Conservation (phyloP, 2,329 filamentous ascomycete genomes). For the Teratosphaeria gauchensis region DNA sequence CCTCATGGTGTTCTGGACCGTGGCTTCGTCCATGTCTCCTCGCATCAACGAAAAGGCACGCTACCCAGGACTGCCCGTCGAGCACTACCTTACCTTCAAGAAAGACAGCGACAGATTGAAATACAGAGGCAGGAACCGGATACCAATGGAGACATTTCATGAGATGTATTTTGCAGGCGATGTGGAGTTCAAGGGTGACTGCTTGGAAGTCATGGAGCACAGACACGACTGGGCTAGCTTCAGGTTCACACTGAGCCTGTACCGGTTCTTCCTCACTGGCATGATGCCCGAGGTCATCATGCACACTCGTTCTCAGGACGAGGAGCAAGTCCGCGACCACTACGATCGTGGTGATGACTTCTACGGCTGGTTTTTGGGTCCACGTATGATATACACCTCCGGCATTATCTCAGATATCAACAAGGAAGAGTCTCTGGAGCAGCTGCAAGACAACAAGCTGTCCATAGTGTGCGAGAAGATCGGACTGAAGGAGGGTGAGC, state of each 20-base stretch:
- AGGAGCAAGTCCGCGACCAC: conserved; percentile 95
- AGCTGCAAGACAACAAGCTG: conserved; percentile 97
- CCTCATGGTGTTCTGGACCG: conserved; percentile 70
- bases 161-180: conserved; percentile 97
- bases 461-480: conserved; percentile 95
- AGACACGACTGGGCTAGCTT: conserved; percentile 96
- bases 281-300: conserved; percentile 86
- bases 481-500: conserved; percentile 68
- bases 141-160: conserved; percentile 87
- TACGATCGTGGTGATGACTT: conserved; percentile 98
- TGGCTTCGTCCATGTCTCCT: conserved; percentile 69
- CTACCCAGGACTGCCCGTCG: conserved; percentile 75
- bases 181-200: conserved; percentile 91
- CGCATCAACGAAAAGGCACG: conserved; percentile 88
- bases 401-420: conserved; percentile 84
- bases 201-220: conserved; percentile 81
- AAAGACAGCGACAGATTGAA: conserved; percentile 49
- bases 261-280: conserved; percentile 78
- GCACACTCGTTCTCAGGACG: conserved; percentile 88
- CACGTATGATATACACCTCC: conserved; percentile 97
- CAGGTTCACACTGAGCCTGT: conserved; percentile 74
- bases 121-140: conserved; percentile 70
- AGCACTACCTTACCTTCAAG: conserved; percentile 83
- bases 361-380: conserved; percentile 96
- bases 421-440: conserved; percentile 80